Evolutionary conservation across 768 basidiomycete species (phyloP).

Genomic region (Serendipita sp.): DNA sequence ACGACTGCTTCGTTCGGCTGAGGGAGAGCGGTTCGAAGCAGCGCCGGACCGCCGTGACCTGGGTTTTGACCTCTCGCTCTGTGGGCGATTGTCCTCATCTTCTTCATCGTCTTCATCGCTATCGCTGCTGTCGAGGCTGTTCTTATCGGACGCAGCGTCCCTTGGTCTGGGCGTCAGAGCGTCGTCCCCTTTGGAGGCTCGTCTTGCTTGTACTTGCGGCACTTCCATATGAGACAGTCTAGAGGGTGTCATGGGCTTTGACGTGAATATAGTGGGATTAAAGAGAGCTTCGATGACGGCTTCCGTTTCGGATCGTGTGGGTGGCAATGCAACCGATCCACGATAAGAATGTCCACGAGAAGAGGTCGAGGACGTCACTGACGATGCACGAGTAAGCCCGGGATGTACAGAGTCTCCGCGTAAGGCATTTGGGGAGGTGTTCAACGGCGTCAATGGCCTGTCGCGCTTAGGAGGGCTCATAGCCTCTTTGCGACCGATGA

Average conservation of each 20-base stretch:
- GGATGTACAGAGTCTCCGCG: not conserved
- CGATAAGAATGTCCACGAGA: not conserved
- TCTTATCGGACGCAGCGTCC: not conserved
- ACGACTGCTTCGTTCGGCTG: not conserved
- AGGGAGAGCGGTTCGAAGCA: not conserved
- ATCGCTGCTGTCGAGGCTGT: not conserved
- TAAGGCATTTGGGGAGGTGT: not conserved
- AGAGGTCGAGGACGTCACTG: not conserved
- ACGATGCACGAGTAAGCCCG: not conserved
- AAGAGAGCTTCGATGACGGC: conserved; percentile 4
- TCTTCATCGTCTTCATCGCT: not conserved
- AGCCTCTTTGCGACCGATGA: not conserved
- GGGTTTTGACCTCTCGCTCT: not conserved
- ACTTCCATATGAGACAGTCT: not conserved
- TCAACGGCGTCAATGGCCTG: not conserved
- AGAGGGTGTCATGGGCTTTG: not conserved
- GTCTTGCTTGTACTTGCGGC: not conserved
- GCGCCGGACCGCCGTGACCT: not conserved
- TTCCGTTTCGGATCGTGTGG: not conserved
- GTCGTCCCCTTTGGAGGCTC: not conserved
- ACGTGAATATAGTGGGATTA: not conserved
- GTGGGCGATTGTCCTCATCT: not conserved
- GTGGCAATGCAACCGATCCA: not conserved
- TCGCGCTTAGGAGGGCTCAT: not conserved
- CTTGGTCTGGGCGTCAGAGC: not conserved